Conservation (phyloP, 2,329 filamentous ascomycete species). For the Colletotrichum sp. region DNA sequence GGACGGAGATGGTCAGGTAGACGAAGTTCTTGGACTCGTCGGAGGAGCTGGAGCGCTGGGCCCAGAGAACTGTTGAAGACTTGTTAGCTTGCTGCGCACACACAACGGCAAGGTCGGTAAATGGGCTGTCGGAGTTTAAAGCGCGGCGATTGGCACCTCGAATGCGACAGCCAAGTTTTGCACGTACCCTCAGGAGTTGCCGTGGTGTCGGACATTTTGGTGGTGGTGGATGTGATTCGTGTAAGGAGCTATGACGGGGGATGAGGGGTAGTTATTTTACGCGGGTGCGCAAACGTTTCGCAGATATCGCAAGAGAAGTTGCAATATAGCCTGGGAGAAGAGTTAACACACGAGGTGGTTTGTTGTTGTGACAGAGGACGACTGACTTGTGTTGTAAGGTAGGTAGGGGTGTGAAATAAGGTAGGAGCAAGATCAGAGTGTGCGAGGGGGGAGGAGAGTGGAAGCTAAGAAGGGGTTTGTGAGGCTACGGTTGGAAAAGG, state of each 20-base stretch:
- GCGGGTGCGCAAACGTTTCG: constrained; percentile 12
- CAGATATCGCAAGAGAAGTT: background rate
- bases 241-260: constrained; percentile 18
- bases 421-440: background rate
- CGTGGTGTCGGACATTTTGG: constrained; percentile 31
- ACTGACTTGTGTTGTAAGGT: background rate
- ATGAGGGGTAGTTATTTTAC: constrained; percentile 17
- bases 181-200: constrained; percentile 45
- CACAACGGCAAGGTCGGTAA: background rate
- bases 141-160: background rate
- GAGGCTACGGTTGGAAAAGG: constrained; percentile 19
- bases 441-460: background rate
- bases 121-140: background rate
- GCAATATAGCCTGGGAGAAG: background rate
- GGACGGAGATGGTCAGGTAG: constrained; percentile 88
- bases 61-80: constrained; percentile 80
- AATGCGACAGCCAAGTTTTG: background rate
- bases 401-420: background rate
- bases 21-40: constrained; percentile 91
- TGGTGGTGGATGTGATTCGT: constrained; percentile 8
- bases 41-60: constrained; percentile 85
- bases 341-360: background rate
- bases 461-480: constrained; percentile 12
- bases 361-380: background rate
- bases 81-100: background rate